Evolutionary conservation across 345 rosid species (phyloP).

Genomic region (Rhodomyrtus tomentosa): DNA sequence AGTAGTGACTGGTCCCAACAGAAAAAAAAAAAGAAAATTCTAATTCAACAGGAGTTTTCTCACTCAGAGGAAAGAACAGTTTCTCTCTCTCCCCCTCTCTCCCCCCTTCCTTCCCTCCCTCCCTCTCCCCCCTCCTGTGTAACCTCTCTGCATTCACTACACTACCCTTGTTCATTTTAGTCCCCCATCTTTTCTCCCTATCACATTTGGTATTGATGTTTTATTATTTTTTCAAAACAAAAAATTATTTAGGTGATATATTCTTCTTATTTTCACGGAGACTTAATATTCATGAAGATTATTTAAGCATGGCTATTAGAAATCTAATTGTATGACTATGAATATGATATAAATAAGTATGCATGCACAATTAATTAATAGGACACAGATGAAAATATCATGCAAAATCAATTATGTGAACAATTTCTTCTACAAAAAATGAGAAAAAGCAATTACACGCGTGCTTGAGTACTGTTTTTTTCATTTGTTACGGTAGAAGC

Average conservation of each 20-base stretch:
- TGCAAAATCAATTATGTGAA: neutral
- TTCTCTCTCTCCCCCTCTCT: neutral
- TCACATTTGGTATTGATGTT: neutral
- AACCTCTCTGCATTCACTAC: neutral
- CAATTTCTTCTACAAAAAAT: neutral
- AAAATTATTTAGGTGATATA: neutral
- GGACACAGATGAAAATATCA: too few relatives aligned
- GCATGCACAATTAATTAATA: neutral
- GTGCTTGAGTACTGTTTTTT: neutral
- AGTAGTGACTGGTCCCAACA: neutral
- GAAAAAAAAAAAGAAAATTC: neutral
- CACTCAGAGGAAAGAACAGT: neutral
- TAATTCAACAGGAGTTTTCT: neutral
- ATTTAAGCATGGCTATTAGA: neutral
- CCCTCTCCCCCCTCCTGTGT: neutral
- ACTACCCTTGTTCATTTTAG: neutral
- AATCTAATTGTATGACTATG: neutral
- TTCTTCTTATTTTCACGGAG: neutral
- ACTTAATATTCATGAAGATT: neutral
- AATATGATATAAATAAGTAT: neutral
- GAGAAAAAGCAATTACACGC: neutral
- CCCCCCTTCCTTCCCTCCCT: neutral
- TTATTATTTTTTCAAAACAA: neutral
- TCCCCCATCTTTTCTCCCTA: neutral
- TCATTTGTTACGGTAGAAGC: neutral